These are phyloP conservation scores for Aspergillus eucalypticola DNA, from an alignment of 2,329 filamentous ascomycete genomes.

Conservation along the genomic window DNA sequence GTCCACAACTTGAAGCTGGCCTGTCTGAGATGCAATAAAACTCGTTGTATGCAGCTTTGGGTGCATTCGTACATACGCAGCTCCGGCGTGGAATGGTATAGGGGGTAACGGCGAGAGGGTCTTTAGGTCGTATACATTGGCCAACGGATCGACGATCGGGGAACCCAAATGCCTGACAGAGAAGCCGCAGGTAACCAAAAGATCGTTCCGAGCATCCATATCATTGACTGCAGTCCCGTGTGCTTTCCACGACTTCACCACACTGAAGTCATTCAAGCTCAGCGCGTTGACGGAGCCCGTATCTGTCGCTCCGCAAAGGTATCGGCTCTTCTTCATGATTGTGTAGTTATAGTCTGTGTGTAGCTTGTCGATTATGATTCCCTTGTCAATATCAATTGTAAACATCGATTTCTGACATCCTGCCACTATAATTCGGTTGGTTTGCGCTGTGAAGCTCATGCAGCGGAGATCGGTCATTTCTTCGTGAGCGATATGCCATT, in stretches of 20 bases:
- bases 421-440: slow-evolving; percentile 80
- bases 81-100: slow-evolving; percentile 87
- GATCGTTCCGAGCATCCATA: slow-evolving; percentile 95
- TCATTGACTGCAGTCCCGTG: slow-evolving; percentile 88
- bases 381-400: slow-evolving; percentile 70
- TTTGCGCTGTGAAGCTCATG: slow-evolving; percentile 92
- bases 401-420: slow-evolving; percentile 87
- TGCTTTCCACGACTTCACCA: slow-evolving; percentile 86
- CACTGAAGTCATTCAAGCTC: slow-evolving; percentile 72
- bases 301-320: slow-evolving; percentile 88
- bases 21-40: slow-evolving; percentile 86
- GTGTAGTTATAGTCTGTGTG: slow-evolving; percentile 76
- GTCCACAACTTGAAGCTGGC: slow-evolving; percentile 94
- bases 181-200: slow-evolving; percentile 92
- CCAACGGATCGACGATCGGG: slow-evolving; percentile 85
- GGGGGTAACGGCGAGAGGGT: slow-evolving; percentile 84
- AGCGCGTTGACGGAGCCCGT: slow-evolving; percentile 82
- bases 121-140: slow-evolving; percentile 95
- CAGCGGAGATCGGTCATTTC: slow-evolving; percentile 86
- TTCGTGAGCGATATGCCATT: slow-evolving; percentile 82
- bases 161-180: slow-evolving; percentile 77
- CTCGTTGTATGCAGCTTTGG: slow-evolving; percentile 93
- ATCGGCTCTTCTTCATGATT: slow-evolving; percentile 83
- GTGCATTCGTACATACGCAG: slow-evolving; percentile 94
- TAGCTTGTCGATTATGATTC: slow-evolving; percentile 70